Percentiles rank a stretch among this genome's conserved stretches.
These are phyloP conservation scores for Colletotrichum sp. DNA, from an alignment of 2,329 filamentous ascomycete species.

Conservation along the genomic window DNA sequence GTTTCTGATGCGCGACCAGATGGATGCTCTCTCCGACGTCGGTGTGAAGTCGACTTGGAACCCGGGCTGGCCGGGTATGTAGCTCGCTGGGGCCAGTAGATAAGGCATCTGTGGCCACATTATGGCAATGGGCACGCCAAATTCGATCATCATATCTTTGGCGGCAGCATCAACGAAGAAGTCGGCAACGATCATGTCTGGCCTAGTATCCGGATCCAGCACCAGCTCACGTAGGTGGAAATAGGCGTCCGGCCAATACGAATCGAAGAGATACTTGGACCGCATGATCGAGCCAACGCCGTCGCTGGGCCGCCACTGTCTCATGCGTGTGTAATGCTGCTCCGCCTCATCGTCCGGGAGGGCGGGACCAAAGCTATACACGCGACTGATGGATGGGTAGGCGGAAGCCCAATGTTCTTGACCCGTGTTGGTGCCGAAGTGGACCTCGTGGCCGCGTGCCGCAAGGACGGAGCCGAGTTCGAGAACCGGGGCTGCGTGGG, in stretches of 20 bases:
- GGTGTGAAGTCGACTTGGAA: constrained; percentile 41
- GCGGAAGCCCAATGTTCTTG: constrained; percentile 37
- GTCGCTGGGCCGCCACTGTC: not conserved
- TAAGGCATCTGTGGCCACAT: constrained; percentile 47
- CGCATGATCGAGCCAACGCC: constrained; percentile 26
- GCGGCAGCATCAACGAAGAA: constrained; percentile 46
- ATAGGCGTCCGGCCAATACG: constrained; percentile 36
- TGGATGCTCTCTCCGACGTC: constrained; percentile 41
- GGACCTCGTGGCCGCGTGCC: constrained; percentile 29
- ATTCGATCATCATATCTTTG: constrained; percentile 42
- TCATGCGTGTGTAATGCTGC: not conserved
- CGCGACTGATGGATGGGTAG: constrained; percentile 33
- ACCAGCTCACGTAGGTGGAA: constrained; percentile 29
- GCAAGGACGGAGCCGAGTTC: constrained; percentile 38
- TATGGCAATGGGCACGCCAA: constrained; percentile 40
- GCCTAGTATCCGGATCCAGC: constrained; percentile 25
- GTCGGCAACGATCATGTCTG: constrained; percentile 46
- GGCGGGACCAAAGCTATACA: constrained; percentile 35
- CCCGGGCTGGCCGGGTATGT: constrained; percentile 46
- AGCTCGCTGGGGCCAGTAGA: constrained; percentile 37
- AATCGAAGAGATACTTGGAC: constrained; percentile 42
- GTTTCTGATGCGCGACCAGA: constrained; percentile 40
- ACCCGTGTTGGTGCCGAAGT: constrained; percentile 41
- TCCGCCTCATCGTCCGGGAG: not conserved
- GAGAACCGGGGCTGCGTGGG: constrained; percentile 39